Evolutionary conservation across 805 yeast species (phyloP).

Genomic region (Candida alai): DNA sequence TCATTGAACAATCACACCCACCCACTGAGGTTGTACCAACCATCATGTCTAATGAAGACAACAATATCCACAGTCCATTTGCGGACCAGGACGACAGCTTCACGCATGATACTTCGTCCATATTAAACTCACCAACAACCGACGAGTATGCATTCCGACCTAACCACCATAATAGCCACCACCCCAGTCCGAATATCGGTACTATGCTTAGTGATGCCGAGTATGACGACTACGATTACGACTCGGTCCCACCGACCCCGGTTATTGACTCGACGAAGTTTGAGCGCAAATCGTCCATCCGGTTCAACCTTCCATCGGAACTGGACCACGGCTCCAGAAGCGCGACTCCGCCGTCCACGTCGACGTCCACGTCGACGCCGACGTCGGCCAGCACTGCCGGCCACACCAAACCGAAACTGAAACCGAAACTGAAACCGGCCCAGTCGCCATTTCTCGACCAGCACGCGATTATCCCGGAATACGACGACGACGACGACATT

Average conservation of each 20-base stretch:
- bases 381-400: constrained; percentile 3
- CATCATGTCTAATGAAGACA: constrained; percentile 5
- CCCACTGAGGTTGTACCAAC: not conserved
- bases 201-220: too few relatives aligned
- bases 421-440: not conserved
- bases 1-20: not conserved
- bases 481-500: constrained; percentile 15
- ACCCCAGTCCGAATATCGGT: constrained; percentile 13
- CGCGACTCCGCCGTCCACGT: constrained; percentile 20
- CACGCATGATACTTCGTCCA: constrained; percentile 5
- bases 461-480: constrained; percentile 14
- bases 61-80: constrained; percentile 13
- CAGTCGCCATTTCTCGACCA: constrained; percentile 30
- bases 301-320: too few relatives aligned
- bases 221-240: constrained; percentile 12
- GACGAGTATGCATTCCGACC: constrained; percentile 1
- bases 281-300: too few relatives aligned
- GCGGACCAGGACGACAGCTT: constrained; percentile 10
- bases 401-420: not conserved
- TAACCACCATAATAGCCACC: not conserved
- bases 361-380: constrained; percentile 12
- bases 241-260: constrained; percentile 14
- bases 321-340: too few relatives aligned
- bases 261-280: constrained; percentile 6
- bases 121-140: constrained; percentile 7